Conservation (phyloP, 192 early-diverging fungal genomes). For the Geranomyces michiganensis region DNA sequence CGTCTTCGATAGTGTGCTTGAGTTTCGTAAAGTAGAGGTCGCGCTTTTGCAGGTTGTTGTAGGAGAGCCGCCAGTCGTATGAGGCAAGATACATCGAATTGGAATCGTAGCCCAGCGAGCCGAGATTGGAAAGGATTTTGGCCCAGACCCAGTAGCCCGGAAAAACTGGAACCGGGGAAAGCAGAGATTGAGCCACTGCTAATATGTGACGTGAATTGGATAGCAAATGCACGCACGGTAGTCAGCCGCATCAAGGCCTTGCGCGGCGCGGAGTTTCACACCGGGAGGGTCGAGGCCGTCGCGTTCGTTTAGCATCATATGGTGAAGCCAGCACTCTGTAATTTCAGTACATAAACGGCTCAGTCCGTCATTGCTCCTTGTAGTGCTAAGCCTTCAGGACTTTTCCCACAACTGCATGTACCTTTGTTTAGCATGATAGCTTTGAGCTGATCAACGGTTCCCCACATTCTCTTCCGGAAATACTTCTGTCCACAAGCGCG, state of each 20-base stretch:
- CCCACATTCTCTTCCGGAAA: slow-evolving; percentile 88
- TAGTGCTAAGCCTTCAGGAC: too few relatives aligned
- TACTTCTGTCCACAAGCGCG: slow-evolving; percentile 75
- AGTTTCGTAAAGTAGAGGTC: slow-evolving; percentile 83
- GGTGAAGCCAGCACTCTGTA: slow-evolving; percentile 83
- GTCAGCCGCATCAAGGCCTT: slow-evolving; percentile 85
- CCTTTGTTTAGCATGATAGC: slow-evolving; percentile 83
- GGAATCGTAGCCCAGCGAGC: slow-evolving; percentile 81
- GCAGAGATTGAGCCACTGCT: too few relatives aligned
- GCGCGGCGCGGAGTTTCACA: slow-evolving; percentile 81
- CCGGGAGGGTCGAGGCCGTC: slow-evolving; percentile 86
- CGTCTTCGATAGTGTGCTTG: slow-evolving; percentile 70
- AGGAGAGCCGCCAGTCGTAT: slow-evolving; percentile 89
- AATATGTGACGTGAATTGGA: too few relatives aligned
- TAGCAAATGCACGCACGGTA: too few relatives aligned
- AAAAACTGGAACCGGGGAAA: too few relatives aligned
- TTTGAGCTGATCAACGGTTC: slow-evolving; percentile 75
- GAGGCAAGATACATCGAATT: slow-evolving; percentile 85
- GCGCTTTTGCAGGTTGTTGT: slow-evolving; percentile 74
- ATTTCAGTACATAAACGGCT: too few relatives aligned
- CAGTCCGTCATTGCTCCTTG: too few relatives aligned
- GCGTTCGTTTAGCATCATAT: slow-evolving; percentile 77
- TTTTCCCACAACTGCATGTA: too few relatives aligned
- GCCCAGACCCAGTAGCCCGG: slow-evolving; percentile 79
- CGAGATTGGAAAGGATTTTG: slow-evolving; percentile 73